Percentiles rank a stretch among this genome's conserved stretches.
These are phyloP conservation scores for Cladosporium sp. DNA, from an alignment of 2,329 filamentous ascomycete genomes.

Conservation along the genomic window DNA sequence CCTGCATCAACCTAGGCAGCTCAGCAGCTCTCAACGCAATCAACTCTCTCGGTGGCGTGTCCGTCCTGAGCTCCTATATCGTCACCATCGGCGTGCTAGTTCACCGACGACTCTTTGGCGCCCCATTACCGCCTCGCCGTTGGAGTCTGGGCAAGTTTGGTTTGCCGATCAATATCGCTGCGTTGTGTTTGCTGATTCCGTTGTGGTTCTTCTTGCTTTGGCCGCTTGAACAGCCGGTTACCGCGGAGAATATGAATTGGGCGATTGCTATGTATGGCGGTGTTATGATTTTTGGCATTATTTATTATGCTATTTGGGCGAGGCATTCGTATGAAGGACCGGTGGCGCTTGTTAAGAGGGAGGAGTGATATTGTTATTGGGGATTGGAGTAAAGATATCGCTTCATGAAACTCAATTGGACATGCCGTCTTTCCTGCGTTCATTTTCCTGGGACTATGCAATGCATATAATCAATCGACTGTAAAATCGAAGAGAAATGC, in stretches of 20 bases:
- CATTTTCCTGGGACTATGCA: too few relatives aligned
- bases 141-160: conserved; percentile 21
- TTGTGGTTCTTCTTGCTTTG: conserved; percentile 25
- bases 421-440: too few relatives aligned
- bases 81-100: conserved; percentile 17
- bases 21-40: conserved; percentile 13
- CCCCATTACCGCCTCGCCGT: conserved; percentile 12
- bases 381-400: too few relatives aligned
- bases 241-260: conserved; percentile 10
- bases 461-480: too few relatives aligned
- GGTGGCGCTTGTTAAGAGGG: conserved; percentile 13
- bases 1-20: conserved; percentile 14
- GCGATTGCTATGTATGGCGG: conserved; percentile 13
- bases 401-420: too few relatives aligned
- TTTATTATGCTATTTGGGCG: conserved; percentile 17
- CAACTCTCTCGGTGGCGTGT: conserved; percentile 13
- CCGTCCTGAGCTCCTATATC: conserved; percentile 15
- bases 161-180: conserved; percentile 18
- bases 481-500: too few relatives aligned
- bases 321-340: conserved; percentile 19
- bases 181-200: conserved; percentile 12
- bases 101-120: conserved; percentile 13
- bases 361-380: conserved; percentile 1
- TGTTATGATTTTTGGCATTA: conserved; percentile 13
- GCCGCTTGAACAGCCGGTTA: conserved; percentile 14